These are phyloP conservation scores for Rhizopogon parksii DNA, from an alignment of 1,284 basidiomycete genomes.

Conservation along the genomic window DNA sequence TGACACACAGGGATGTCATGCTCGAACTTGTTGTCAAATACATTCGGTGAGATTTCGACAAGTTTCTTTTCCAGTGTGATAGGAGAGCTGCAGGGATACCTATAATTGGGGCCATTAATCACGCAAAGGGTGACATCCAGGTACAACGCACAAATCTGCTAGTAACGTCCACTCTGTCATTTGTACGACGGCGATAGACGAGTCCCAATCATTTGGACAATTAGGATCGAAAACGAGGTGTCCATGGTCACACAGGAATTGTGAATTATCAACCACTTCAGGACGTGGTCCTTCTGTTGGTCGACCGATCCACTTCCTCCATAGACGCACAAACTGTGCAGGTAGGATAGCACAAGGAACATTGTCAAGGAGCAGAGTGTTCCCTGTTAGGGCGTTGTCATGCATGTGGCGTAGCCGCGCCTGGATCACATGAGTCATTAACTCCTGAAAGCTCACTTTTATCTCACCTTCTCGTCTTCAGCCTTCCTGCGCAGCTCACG, in stretches of 20 bases:
- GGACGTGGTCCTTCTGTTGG: slow-evolving; percentile 55
- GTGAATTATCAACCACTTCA: slow-evolving; percentile 50
- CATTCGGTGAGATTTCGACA: slow-evolving; percentile 25
- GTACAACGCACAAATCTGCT: slow-evolving; percentile 42
- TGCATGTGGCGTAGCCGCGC: slow-evolving; percentile 54
- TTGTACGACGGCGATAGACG: slow-evolving; percentile 48
- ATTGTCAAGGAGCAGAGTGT: slow-evolving; percentile 38
- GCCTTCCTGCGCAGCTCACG: slow-evolving; percentile 51
- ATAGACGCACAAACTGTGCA: slow-evolving; percentile 52
- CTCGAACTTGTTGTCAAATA: slow-evolving; percentile 29
- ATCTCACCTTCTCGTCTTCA: slow-evolving; percentile 66
- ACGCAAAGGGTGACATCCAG: slow-evolving; percentile 2
- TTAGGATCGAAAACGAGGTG: slow-evolving; percentile 64
- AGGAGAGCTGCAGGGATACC: slow-evolving; percentile 53
- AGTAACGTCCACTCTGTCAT: slow-evolving; percentile 59
- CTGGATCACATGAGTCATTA: slow-evolving; percentile 29
- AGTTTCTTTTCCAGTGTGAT: slow-evolving; percentile 44
- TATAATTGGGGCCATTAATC: slow-evolving; percentile 25
- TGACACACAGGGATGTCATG: slow-evolving; percentile 52
- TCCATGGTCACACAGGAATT: slow-evolving; percentile 62
- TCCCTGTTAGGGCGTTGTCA: slow-evolving; percentile 44
- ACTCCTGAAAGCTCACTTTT: slow-evolving; percentile 3
- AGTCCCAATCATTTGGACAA: slow-evolving; percentile 46
- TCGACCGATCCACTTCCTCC: slow-evolving; percentile 61
- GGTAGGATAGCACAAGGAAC: slow-evolving; percentile 54